Evolutionary conservation across 2,329 filamentous ascomycete genomes (phyloP).

Genomic region (Fusarium xylarioides): DNA sequence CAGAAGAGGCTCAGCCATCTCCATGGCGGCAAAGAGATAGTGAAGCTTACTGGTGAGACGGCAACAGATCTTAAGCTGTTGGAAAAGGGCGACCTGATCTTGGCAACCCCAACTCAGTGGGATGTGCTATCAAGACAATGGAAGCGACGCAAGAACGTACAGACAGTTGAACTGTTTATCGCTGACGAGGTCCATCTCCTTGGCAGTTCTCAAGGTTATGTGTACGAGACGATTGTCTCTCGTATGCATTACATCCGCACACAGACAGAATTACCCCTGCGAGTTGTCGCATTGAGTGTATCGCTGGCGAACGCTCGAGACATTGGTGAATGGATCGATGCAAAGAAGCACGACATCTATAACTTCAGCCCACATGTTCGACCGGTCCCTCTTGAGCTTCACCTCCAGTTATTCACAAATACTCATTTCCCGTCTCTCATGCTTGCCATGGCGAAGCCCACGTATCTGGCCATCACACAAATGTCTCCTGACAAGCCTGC

Average conservation of each 20-base stretch:
- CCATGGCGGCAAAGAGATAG: slow-evolving; percentile 85
- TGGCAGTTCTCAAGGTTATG: slow-evolving; percentile 83
- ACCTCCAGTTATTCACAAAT: slow-evolving; percentile 94
- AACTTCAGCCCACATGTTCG: slow-evolving; percentile 96
- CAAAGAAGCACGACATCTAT: slow-evolving; percentile 97
- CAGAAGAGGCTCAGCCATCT: slow-evolving; percentile 76
- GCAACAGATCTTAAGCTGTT: slow-evolving; percentile 89
- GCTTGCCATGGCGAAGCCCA: slow-evolving; percentile 97
- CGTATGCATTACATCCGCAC: slow-evolving; percentile 96
- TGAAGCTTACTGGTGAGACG: slow-evolving; percentile 93
- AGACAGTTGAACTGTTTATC: slow-evolving; percentile 89
- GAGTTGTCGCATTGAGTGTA: slow-evolving; percentile 89
- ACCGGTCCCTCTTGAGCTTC: slow-evolving; percentile 88
- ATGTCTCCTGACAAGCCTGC: slow-evolving; percentile 89
- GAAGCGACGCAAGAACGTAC: slow-evolving; percentile 95
- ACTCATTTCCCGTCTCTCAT: slow-evolving; percentile 98
- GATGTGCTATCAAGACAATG: slow-evolving; percentile 95
- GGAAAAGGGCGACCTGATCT: slow-evolving; percentile 85
- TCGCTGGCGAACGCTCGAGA: slow-evolving; percentile 93
- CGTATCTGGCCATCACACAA: slow-evolving; percentile 87
- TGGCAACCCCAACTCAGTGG: slow-evolving; percentile 95
- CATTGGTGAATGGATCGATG: slow-evolving; percentile 97
- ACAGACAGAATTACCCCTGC: slow-evolving; percentile 83
- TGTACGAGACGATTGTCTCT: slow-evolving; percentile 97
- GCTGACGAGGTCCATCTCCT: slow-evolving; percentile 96